These are phyloP conservation scores for Aspergillus ochraceus DNA, from an alignment of 2,329 filamentous ascomycete species.

Conservation along the genomic window DNA sequence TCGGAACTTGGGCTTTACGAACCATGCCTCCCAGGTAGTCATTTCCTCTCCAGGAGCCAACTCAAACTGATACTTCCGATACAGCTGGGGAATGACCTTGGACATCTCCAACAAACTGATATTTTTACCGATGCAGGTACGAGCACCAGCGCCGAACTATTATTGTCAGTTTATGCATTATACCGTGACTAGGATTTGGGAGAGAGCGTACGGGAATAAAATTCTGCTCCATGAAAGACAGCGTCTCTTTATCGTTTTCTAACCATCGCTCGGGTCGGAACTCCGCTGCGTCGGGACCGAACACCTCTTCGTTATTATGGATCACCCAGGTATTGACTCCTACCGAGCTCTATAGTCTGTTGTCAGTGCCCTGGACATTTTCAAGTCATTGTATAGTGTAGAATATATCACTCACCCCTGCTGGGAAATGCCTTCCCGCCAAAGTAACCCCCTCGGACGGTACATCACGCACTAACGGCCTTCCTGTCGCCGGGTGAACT, in stretches of 20 bases:
- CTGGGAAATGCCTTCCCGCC: constrained; percentile 29
- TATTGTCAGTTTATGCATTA: background rate
- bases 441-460: constrained; percentile 21
- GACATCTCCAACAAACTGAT: constrained; percentile 30
- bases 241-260: background rate
- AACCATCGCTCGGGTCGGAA: constrained; percentile 18
- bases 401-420: background rate
- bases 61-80: constrained; percentile 48
- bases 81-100: constrained; percentile 38
- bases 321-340: constrained; percentile 9
- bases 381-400: too few species aligned
- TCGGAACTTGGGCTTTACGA: constrained; percentile 3
- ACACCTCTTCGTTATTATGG: constrained; percentile 17
- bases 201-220: background rate
- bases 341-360: constrained; percentile 1
- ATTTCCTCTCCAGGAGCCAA: background rate
- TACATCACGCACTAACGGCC: constrained; percentile 14
- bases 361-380: background rate
- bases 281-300: constrained; percentile 16
- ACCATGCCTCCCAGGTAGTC: background rate
- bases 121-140: constrained; percentile 53
- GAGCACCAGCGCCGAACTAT: constrained; percentile 41
- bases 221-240: constrained; percentile 8
- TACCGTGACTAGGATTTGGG: background rate
- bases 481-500: constrained; percentile 17